These are phyloP conservation scores for Xerocomus potaroensis DNA, from an alignment of 768 basidiomycete genomes.

Conservation along the genomic window DNA sequence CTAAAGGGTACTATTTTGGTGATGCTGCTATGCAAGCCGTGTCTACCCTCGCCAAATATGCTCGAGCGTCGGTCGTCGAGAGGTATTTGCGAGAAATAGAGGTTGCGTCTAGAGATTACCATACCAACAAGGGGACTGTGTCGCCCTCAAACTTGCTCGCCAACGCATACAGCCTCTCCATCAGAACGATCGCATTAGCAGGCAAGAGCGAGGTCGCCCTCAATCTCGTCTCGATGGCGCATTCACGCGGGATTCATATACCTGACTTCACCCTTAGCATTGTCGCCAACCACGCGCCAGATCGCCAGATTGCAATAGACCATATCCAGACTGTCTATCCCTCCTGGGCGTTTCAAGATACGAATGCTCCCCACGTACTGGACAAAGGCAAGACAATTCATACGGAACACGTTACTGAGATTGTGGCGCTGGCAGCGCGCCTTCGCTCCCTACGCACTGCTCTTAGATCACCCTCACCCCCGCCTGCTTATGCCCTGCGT, in stretches of 20 bases:
- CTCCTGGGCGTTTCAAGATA: slow-evolving; percentile 5
- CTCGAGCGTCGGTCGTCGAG: slow-evolving; percentile 29
- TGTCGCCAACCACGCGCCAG: slow-evolving; percentile 25
- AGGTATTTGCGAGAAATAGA: slow-evolving; percentile 37
- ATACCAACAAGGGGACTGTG: not conserved
- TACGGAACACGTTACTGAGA: slow-evolving; percentile 2
- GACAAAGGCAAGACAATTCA: not conserved
- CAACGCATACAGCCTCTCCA: slow-evolving; percentile 33
- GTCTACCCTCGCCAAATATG: slow-evolving; percentile 42
- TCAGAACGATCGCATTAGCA: slow-evolving; percentile 38
- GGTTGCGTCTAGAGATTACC: slow-evolving; percentile 10
- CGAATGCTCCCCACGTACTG: not conserved
- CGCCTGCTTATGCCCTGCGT: slow-evolving; percentile 15
- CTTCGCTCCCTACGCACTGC: slow-evolving; percentile 25
- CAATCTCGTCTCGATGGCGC: slow-evolving; percentile 39
- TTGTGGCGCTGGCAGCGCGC: slow-evolving; percentile 10
- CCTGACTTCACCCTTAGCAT: slow-evolving; percentile 34
- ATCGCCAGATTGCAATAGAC: slow-evolving; percentile 4
- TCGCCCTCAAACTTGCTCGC: slow-evolving; percentile 10
- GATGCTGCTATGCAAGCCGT: slow-evolving; percentile 25
- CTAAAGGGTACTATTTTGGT: slow-evolving; percentile 40
- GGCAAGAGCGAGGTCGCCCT: slow-evolving; percentile 41
- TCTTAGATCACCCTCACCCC: slow-evolving; percentile 21
- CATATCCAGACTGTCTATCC: slow-evolving; percentile 13
- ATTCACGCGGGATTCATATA: slow-evolving; percentile 28